Evolutionary conservation across 768 basidiomycete genomes (phyloP).

Genomic region (Psilocybe tampanensis): DNA sequence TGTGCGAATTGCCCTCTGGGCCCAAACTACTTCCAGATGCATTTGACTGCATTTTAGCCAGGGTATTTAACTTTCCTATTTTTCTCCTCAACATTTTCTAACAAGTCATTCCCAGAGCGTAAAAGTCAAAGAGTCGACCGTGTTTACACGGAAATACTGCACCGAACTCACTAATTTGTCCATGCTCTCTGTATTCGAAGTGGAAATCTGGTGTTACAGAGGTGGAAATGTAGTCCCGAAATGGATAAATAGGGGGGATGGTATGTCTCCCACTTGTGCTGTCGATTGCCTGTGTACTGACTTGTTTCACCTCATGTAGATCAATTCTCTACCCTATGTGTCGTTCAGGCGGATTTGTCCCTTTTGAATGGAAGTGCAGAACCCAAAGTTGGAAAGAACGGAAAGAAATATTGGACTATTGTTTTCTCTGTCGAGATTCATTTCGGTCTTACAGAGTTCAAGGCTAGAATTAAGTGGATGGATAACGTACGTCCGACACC

Average conservation of each 20-base stretch:
- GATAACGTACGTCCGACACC: conserved; percentile 62
- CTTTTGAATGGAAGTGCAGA: conserved; percentile 71
- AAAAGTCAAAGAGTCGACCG: conserved; percentile 80
- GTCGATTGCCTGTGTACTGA: neutral
- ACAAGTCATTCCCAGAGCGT: conserved; percentile 46
- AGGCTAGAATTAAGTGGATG: conserved; percentile 80
- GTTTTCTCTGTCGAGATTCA: conserved; percentile 85
- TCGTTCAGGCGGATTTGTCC: conserved; percentile 78
- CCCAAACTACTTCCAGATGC: conserved; percentile 80
- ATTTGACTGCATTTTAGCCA: conserved; percentile 77
- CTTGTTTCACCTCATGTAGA: conserved; percentile 37
- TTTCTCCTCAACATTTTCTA: neutral
- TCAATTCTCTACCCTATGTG: conserved; percentile 74
- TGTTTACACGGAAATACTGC: conserved; percentile 81
- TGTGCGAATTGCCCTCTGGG: conserved; percentile 78
- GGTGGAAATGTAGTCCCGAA: conserved; percentile 71
- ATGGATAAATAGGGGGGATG: conserved; percentile 70
- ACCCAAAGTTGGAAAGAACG: conserved; percentile 61
- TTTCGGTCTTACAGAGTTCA: conserved; percentile 83
- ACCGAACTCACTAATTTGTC: conserved; percentile 78
- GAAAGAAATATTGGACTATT: conserved; percentile 82
- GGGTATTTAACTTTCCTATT: conserved; percentile 40
- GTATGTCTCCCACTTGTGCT: conserved; percentile 30
- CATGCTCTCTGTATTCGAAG: conserved; percentile 79
- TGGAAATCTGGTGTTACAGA: conserved; percentile 84